Base-by-base conservation (phyloP, 805 yeast genomes). In the Alloascoidea hylecoeti region DNA sequence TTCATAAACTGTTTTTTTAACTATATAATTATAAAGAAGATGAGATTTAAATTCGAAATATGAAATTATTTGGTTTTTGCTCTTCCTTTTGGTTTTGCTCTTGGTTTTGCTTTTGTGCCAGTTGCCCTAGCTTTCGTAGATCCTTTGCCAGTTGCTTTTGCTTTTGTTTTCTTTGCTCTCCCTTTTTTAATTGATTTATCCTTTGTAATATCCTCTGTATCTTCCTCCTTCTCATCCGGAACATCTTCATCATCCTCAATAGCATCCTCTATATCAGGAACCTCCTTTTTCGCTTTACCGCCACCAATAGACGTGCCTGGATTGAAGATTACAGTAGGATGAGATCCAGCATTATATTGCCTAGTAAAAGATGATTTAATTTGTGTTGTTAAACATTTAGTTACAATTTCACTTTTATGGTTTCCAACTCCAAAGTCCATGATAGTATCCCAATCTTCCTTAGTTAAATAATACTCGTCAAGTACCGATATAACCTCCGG, bases 361-460 rank as follows among this genome's bases (percentile, higher is more conserved):
- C 95, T 67, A 0, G 99, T 92, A 56, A 92, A 85, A 4, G 83
- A 81, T 4, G 89, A 63, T 54, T 92, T 94, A 13, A 74, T 75
- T n/a, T 76, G 66, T 1, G 95, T 70, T 5, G 89, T 75, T 3
- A 89, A 67, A 48, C 71, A 68, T 56, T 83, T 83, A 14, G 72
- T 64, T 27, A 56, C 50, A 13, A 56, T 66, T 12, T 64, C 67
- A 19, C 64, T 61, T 18, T 48, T 50, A 19, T 55, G 54, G 4
- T 55, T 51, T 0, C 95, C 95, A 9, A 86, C 77, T 14, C 84
- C 79, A 43, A 88, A 72, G 44, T 88, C 96, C 70, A 85, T 66
- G 6, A 92, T 61, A 16, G 68, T 69, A 51, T 89, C 97, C 88
- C 94, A 89, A 56, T 92, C 97, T 41, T 88, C 95, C 49, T 75